Conservation (phyloP, 2,329 filamentous ascomycete genomes). For the Chaetomiaceae sp. region DNA sequence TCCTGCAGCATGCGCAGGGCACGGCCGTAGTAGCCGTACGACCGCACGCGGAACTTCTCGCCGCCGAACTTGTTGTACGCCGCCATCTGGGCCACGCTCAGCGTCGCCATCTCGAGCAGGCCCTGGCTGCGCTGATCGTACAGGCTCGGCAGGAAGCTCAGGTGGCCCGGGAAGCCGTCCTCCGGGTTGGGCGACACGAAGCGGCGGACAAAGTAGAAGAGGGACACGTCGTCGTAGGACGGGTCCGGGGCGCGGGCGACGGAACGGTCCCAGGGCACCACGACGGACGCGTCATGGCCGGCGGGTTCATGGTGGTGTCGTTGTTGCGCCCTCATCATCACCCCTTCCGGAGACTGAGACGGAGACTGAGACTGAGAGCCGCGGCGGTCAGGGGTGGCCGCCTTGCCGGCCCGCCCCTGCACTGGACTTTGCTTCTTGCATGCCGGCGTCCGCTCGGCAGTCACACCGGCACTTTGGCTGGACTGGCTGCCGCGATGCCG, state of each 20-base stretch:
- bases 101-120: conserved; percentile 26
- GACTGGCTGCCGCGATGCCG: conserved; percentile 20
- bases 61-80: conserved; percentile 30
- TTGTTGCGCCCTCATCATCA: too few relatives aligned
- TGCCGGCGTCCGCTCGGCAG: too few relatives aligned
- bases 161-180: conserved; percentile 30
- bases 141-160: conserved; percentile 29
- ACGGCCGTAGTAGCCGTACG: conserved; percentile 25
- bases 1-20: conserved; percentile 27
- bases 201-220: conserved; percentile 31
- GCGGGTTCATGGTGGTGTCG: neutral
- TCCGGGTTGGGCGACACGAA: conserved; percentile 28
- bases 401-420: neutral
- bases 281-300: neutral
- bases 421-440: neutral
- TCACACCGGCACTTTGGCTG: neutral
- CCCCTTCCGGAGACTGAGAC: too few relatives aligned
- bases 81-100: conserved; percentile 31
- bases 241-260: conserved; percentile 13
- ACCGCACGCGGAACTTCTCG: conserved; percentile 25
- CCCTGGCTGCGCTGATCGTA: conserved; percentile 26
- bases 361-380: too few relatives aligned
- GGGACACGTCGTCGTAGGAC: conserved; percentile 26
- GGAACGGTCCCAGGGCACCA: neutral
- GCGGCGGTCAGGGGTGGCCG: too few relatives aligned